Evolutionary conservation across 2,329 filamentous ascomycete genomes (phyloP).

Genomic region (Talaromyces sp.): DNA sequence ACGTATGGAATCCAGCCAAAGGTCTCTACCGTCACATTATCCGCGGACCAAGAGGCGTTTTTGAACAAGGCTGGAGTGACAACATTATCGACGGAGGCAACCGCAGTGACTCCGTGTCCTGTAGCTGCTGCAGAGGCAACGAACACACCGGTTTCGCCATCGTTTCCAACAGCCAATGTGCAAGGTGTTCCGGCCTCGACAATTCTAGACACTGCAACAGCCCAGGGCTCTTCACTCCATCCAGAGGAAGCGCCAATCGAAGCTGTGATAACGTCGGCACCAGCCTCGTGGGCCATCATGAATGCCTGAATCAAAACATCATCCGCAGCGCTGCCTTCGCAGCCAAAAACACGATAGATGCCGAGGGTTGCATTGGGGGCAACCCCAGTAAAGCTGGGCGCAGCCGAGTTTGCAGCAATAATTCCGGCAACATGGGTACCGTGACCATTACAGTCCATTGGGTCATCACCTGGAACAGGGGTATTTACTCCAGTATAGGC

Average conservation of each 20-base stretch:
- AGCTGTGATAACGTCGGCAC: conserved; percentile 37
- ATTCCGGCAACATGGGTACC: conserved; percentile 60
- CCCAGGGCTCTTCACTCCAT: conserved; percentile 24
- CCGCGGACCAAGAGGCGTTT: conserved; percentile 18
- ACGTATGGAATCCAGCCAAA: conserved; percentile 33
- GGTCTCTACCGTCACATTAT: conserved; percentile 19
- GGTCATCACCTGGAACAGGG: conserved; percentile 46
- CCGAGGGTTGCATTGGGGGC: conserved; percentile 54
- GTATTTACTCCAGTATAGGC: conserved; percentile 30
- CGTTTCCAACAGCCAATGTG: conserved; percentile 41
- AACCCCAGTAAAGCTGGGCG: conserved; percentile 53
- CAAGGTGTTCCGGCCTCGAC: conserved; percentile 11
- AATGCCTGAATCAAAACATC: conserved; percentile 58
- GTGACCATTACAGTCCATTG: conserved; percentile 55
- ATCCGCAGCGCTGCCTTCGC: conserved; percentile 45
- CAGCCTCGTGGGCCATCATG: conserved; percentile 57
- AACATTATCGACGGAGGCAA: conserved; percentile 42
- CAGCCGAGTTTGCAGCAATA: conserved; percentile 54
- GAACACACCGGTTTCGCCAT: conserved; percentile 47
- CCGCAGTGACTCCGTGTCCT: conserved; percentile 39
- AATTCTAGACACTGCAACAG: conserved; percentile 7
- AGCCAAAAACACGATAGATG: conserved; percentile 56
- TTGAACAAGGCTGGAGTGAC: conserved; percentile 26
- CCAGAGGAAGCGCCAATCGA: conserved; percentile 29
- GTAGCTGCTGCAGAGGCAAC: conserved; percentile 39